phyloP scores from a whole-genome alignment of 257 asterid genomes.

The Buddleja alternifolia region DNA sequence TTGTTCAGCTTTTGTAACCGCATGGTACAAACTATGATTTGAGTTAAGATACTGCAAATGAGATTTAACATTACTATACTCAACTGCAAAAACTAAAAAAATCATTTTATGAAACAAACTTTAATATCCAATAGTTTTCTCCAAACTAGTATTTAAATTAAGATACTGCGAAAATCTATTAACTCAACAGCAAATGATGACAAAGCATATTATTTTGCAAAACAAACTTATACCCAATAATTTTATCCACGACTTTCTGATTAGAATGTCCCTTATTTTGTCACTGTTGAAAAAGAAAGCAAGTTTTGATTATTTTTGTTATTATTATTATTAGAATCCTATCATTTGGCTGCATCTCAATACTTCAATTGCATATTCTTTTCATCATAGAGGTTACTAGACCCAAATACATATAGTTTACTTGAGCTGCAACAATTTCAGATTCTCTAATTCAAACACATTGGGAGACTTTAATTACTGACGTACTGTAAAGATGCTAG shows the following conservation, averaged over 20 bases:
- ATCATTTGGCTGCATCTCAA: background rate
- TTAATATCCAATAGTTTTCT: background rate
- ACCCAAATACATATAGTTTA: background rate
- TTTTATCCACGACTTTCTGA: constrained; percentile 13
- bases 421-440: background rate
- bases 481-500: background rate
- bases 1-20: constrained; percentile 76
- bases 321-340: background rate
- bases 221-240: constrained; percentile 7
- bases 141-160: background rate
- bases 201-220: background rate
- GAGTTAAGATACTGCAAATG: constrained; percentile 81
- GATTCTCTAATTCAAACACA: constrained; percentile 16
- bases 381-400: background rate
- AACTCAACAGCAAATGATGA: constrained; percentile 16
- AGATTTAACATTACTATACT: constrained; percentile 18
- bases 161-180: background rate
- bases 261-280: background rate
- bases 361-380: constrained; percentile 10
- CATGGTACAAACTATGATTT: constrained; percentile 71
- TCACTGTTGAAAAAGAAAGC: background rate
- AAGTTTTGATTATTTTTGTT: background rate
- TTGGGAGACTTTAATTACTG: background rate
- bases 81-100: constrained; percentile 4
- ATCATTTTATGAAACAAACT: constrained; percentile 1